These are phyloP conservation scores for Parietaria judaica DNA, from an alignment of 306 rosid species.

Conservation along the genomic window DNA sequence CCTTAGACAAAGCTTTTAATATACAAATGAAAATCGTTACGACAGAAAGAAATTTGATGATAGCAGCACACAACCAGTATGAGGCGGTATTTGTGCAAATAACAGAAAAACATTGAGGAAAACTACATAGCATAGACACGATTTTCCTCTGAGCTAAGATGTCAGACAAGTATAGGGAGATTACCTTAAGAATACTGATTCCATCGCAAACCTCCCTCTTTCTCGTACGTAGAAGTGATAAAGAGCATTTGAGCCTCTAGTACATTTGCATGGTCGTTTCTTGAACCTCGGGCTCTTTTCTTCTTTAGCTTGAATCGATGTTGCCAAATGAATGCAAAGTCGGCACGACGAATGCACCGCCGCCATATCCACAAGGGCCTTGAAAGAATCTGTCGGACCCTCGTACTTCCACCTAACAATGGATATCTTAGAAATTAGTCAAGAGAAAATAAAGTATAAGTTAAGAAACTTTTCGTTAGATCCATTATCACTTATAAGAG, in stretches of 20 bases:
- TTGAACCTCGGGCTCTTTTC: constrained; percentile 52
- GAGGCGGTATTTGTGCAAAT: no score
- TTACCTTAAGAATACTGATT: constrained; percentile 87
- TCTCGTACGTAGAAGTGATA: constrained; percentile 79
- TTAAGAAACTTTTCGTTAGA: background rate
- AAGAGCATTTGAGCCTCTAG: constrained; percentile 56
- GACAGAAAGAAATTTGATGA: no score
- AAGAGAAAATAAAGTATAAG: background rate
- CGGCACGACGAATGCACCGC: constrained; percentile 99
- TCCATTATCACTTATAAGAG: background rate
- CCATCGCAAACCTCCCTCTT: constrained; percentile 79
- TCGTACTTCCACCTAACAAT: constrained; percentile 85
- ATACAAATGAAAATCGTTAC: no score
- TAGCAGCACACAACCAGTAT: no score
- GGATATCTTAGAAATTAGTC: constrained; percentile 21
- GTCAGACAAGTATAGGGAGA: no score
- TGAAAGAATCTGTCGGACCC: constrained; percentile 94
- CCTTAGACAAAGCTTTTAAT: no score
- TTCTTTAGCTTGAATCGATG: constrained; percentile 58
- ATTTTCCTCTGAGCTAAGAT: no score
- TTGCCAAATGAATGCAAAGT: constrained; percentile 94
- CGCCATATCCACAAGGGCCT: constrained; percentile 98
- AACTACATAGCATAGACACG: no score
- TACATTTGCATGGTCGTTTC: constrained; percentile 89
- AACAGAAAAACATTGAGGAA: no score